Base-by-base conservation (phyloP, 345 rosid genomes). In the Lepidium didymum region DNA sequence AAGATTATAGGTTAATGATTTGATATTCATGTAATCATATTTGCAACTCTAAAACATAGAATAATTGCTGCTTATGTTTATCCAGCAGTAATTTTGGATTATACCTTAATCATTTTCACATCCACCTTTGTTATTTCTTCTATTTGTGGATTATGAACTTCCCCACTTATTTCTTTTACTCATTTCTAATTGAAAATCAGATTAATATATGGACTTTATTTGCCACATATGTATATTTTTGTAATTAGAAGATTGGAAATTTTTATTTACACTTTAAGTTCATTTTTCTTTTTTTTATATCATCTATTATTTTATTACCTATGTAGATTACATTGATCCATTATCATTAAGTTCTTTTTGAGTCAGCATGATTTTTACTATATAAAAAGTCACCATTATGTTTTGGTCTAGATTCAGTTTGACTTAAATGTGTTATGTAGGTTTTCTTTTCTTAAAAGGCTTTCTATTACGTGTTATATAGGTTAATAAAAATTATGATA, bases 11-110 rank as follows among this genome's bases (percentile, higher is more conserved):
- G 73, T 54, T 38, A 68, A 49, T 44, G 52, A 68, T 54, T 45
- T 68, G 69, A 67, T 53, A 34, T 42, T 40, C 16, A 16, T 73
- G 62, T 42, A 59, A 59, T 51, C 73, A 45, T 59, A 66, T 4
- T 16, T 73, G 62, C 23, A 42, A 60, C 14, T 9, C 57, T 29
- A 42, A 68, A 61, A 7, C 31, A 53, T 43, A 25, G 9, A 46
- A 29, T 5, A 53, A 11, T 46, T 45, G 33, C 13, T 41, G 10
- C 7, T 42, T 73, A 23, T 14, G 61, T 50, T 36, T 46, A 67
- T 52, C 61, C 35, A 35, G 62, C 77, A 42, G 72, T 58, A 41
- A 21, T 59, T 44, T 73, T 66, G 56, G 67, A 73, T 51, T 73
- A 58, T 66, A 34, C 47, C 55, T 34, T 59, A 3, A 34, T 27